Conservation (phyloP, 768 basidiomycete genomes). For the Dioszegia aurantiaca region DNA sequence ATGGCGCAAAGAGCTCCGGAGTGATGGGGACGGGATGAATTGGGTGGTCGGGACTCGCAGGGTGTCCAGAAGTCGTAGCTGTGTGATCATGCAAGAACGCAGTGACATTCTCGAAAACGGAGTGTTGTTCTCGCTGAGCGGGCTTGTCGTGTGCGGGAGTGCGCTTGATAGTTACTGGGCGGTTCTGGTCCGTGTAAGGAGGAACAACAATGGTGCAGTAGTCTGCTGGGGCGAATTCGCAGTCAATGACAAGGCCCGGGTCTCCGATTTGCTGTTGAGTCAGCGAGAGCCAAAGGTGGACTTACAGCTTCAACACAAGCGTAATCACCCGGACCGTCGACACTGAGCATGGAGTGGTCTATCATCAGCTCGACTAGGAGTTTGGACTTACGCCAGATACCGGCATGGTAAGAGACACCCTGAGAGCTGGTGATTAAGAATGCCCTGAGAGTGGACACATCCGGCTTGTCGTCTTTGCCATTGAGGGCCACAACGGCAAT, state of each 20-base stretch:
- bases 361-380: background rate
- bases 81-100: conserved; percentile 11
- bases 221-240: conserved; percentile 13
- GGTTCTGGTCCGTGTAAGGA: conserved; percentile 20
- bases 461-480: conserved; percentile 69
- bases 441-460: conserved; percentile 69
- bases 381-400: conserved; percentile 77
- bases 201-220: conserved; percentile 24
- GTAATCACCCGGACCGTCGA: conserved; percentile 41
- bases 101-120: conserved; percentile 11
- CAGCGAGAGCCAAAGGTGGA: background rate
- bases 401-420: conserved; percentile 78
- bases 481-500: conserved; percentile 84
- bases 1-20: conserved; percentile 75
- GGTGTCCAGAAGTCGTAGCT: conserved; percentile 1
- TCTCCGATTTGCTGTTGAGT: conserved; percentile 26
- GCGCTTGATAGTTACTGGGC: background rate
- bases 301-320: conserved; percentile 38
- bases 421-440: conserved; percentile 78
- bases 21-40: conserved; percentile 61
- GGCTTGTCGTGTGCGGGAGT: background rate
- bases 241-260: conserved; percentile 21
- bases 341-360: conserved; percentile 15
- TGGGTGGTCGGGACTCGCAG: conserved; percentile 7
- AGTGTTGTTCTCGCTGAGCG: conserved; percentile 8